Evolutionary conservation across 768 basidiomycete genomes (phyloP).

Genomic region (Lentinula sp.): DNA sequence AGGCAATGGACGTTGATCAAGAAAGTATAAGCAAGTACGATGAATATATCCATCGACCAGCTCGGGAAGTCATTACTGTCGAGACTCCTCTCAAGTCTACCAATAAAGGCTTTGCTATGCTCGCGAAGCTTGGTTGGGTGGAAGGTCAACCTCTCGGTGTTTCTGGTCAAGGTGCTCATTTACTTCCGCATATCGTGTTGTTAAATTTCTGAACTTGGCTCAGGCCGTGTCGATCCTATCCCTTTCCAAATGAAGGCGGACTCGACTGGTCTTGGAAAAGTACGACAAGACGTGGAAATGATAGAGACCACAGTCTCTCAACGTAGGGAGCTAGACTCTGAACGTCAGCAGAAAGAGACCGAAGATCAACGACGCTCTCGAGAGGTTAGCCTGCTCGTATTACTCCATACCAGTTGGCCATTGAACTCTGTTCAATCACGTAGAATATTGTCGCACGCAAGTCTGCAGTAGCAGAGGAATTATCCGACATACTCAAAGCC

Average conservation of each 20-base stretch:
- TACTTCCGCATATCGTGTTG: constrained; percentile 1
- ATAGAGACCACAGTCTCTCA: constrained; percentile 83
- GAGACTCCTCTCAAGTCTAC: constrained; percentile 74
- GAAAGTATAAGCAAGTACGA: constrained; percentile 52
- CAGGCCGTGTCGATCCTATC: constrained; percentile 78
- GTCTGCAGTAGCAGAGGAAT: constrained; percentile 49
- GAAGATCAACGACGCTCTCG: constrained; percentile 68
- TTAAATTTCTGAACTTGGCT: background rate
- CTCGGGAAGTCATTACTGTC: constrained; percentile 68
- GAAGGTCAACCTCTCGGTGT: constrained; percentile 75
- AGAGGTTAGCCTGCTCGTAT: constrained; percentile 42
- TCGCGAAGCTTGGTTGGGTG: constrained; percentile 77
- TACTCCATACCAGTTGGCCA: background rate
- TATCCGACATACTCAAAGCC: constrained; percentile 58
- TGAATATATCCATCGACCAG: constrained; percentile 45
- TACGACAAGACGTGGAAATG: constrained; percentile 73
- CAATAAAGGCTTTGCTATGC: constrained; percentile 78
- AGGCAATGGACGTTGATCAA: constrained; percentile 47
- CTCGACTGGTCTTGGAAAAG: constrained; percentile 74
- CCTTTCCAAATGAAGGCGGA: constrained; percentile 79
- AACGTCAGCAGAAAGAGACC: constrained; percentile 74
- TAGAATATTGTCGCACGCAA: constrained; percentile 63
- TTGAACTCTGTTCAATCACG: background rate
- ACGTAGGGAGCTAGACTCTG: constrained; percentile 74
- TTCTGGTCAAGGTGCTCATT: constrained; percentile 60